phyloP scores from a whole-genome alignment of 805 yeast species.

The Candida orba region DNA sequence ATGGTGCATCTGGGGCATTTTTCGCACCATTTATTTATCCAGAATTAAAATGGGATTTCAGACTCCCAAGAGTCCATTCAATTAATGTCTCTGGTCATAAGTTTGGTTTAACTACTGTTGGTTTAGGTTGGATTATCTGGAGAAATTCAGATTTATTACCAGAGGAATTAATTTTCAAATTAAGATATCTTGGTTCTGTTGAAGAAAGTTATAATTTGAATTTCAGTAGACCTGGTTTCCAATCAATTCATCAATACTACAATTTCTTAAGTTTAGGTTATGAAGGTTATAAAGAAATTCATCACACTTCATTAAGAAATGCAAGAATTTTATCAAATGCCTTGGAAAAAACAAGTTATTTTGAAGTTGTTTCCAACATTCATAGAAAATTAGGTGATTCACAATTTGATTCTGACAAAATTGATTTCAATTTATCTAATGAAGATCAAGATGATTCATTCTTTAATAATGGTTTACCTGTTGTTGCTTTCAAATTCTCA shows the following conservation, averaged over 20 bases:
- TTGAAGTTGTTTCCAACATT: constrained; percentile 68
- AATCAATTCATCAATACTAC: constrained; percentile 82
- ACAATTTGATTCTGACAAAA: constrained; percentile 14
- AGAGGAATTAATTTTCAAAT: constrained; percentile 62
- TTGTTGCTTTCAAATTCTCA: constrained; percentile 77
- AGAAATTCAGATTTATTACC: constrained; percentile 59
- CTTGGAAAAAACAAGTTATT: constrained; percentile 58
- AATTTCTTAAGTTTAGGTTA: constrained; percentile 66
- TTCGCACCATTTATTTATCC: constrained; percentile 82
- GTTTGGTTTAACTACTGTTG: constrained; percentile 86
- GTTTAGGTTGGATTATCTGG: constrained; percentile 91
- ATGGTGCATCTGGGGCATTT: constrained; percentile 89
- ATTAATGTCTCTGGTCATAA: constrained; percentile 92
- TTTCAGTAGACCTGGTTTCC: constrained; percentile 90
- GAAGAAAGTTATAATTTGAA: constrained; percentile 84
- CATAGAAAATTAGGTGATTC: constrained; percentile 49
- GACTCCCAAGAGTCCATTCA: constrained; percentile 66
- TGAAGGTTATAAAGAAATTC: constrained; percentile 62
- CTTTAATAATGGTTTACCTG: constrained; percentile 77
- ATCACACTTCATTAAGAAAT: constrained; percentile 56
- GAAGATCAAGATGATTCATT: constrained; percentile 31
- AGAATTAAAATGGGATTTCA: constrained; percentile 77
- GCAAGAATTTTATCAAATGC: constrained; percentile 60
- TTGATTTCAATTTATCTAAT: constrained; percentile 23
- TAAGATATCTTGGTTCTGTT: constrained; percentile 80